These are phyloP conservation scores for Suhomyces choctaworum DNA, from an alignment of 1,139 yeast species.

Conservation along the genomic window DNA sequence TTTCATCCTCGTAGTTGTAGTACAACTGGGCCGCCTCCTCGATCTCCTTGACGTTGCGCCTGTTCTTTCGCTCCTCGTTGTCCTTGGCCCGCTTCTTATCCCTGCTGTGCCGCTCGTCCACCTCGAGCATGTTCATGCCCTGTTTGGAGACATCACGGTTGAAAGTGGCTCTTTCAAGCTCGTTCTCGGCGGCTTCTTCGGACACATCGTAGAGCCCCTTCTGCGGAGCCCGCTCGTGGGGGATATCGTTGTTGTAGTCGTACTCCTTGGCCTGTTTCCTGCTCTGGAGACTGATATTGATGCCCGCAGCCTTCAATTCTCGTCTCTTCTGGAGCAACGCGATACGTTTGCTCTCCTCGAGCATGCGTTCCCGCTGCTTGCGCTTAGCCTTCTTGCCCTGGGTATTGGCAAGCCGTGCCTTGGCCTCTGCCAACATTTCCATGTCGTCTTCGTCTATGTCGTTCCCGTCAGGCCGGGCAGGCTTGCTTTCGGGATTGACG, in stretches of 20 bases:
- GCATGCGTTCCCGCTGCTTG: slow-evolving; percentile 80
- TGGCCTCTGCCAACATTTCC: slow-evolving; percentile 93
- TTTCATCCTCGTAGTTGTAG: slow-evolving; percentile 35
- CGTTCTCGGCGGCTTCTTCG: slow-evolving; percentile 53
- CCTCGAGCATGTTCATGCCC: slow-evolving; percentile 50
- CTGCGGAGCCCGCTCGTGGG: slow-evolving; percentile 73
- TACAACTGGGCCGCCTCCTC: slow-evolving; percentile 39
- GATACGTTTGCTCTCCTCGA: slow-evolving; percentile 69
- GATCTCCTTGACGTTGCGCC: slow-evolving; percentile 18
- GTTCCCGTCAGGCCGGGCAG: slow-evolving; percentile 78
- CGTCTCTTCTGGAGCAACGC: slow-evolving; percentile 80
- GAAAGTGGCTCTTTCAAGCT: slow-evolving; percentile 41
- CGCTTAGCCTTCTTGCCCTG: slow-evolving; percentile 95
- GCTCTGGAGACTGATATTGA: slow-evolving; percentile 53
- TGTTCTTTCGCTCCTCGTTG: slow-evolving; percentile 20
- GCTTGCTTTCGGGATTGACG: slow-evolving; percentile 74
- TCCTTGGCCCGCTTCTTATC: slow-evolving; percentile 29
- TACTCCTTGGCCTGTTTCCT: slow-evolving; percentile 58
- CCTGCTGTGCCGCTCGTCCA: slow-evolving; percentile 35
- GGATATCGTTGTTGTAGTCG: slow-evolving; percentile 82
- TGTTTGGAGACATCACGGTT: slow-evolving; percentile 44
- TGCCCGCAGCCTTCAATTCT: slow-evolving; percentile 85
- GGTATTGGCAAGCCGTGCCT: slow-evolving; percentile 87
- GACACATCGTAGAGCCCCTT: slow-evolving; percentile 69
- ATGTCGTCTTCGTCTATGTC: slow-evolving; percentile 84